A percentile compares a stretch with the other conserved stretches of the same genome.
Conservation (phyloP, 2,329 filamentous ascomycete genomes). For the Penicillium sp. region DNA sequence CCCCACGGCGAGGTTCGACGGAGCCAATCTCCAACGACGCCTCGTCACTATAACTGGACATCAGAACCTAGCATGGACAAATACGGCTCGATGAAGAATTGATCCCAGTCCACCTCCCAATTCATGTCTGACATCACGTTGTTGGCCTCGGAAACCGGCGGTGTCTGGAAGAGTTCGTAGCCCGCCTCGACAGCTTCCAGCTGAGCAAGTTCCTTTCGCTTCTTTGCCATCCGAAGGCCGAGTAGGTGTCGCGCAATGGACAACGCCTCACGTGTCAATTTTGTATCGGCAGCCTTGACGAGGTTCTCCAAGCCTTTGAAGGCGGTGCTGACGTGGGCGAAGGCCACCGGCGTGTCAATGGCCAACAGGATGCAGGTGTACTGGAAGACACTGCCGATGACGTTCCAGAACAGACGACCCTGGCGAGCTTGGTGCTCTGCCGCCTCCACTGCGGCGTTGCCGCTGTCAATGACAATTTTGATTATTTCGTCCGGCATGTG, state of each 20-base stretch:
- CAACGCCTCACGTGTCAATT: neutral
- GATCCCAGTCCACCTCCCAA: neutral
- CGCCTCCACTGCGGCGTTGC: neutral
- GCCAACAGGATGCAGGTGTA: constrained; percentile 34
- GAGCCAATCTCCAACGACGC: no score
- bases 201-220: constrained; percentile 31
- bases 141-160: neutral
- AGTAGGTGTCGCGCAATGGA: constrained; percentile 23
- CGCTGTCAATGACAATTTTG: neutral
- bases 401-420: constrained; percentile 34
- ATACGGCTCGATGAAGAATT: neutral
- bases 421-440: constrained; percentile 9
- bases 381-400: constrained; percentile 36
- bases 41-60: neutral
- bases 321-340: neutral
- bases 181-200: constrained; percentile 32
- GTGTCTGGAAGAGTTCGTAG: constrained; percentile 18
- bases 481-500: neutral
- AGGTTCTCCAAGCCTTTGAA: neutral
- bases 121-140: neutral
- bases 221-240: constrained; percentile 31
- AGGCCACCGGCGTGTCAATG: constrained; percentile 26
- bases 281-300: neutral
- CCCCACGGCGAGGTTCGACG: no score
- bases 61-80: neutral